Conservation (phyloP, 192 early-diverging fungal genomes). For the Geranomyces michiganensis region DNA sequence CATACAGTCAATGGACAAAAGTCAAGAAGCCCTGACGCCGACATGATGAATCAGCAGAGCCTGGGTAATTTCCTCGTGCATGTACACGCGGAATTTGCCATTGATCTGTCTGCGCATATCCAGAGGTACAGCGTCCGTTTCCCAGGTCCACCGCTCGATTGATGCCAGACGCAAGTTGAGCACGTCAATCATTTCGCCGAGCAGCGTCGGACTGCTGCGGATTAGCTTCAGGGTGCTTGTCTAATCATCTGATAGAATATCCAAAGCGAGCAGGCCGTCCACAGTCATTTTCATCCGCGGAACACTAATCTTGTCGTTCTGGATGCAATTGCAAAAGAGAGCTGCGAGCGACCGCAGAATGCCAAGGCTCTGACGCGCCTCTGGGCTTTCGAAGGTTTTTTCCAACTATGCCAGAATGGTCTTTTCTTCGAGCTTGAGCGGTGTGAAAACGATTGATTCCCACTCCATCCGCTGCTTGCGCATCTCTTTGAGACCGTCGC, state of each 20-base stretch:
- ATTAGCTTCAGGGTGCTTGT: background rate
- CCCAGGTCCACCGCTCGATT: conserved; percentile 6
- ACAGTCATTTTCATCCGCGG: background rate
- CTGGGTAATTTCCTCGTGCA: background rate
- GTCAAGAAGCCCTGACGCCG: background rate
- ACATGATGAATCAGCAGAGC: background rate
- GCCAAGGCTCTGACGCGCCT: background rate
- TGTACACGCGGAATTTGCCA: conserved; percentile 1
- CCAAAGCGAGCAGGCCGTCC: background rate
- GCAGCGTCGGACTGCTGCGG: background rate
- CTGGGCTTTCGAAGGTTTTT: background rate
- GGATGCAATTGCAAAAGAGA: background rate
- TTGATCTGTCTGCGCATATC: conserved; percentile 9
- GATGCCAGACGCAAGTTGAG: conserved; percentile 1
- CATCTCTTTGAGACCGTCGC: background rate
- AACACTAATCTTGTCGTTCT: background rate
- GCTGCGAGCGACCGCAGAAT: background rate
- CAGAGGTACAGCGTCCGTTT: conserved; percentile 2
- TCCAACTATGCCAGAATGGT: background rate
- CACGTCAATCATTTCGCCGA: background rate
- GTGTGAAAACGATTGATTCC: background rate
- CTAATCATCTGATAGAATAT: background rate
- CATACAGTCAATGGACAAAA: too few species aligned
- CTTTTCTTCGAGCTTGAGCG: background rate
- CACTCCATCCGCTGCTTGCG: conserved; percentile 8